These are phyloP conservation scores for Bipolaris sorokiniana DNA, from an alignment of 2,329 filamentous ascomycete genomes.

Conservation along the genomic window DNA sequence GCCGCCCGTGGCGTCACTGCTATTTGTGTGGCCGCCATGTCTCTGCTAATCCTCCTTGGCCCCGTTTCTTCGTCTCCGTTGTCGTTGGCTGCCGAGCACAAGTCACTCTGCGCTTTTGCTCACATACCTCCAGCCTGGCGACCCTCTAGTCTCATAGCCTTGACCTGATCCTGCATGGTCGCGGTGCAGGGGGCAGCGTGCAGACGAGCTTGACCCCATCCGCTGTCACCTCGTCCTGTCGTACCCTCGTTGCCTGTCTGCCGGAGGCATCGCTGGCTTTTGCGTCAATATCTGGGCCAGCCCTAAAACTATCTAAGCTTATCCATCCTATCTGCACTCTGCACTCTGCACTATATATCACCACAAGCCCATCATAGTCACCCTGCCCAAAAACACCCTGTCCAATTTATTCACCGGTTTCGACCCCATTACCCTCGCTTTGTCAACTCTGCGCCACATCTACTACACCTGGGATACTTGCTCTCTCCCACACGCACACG, in stretches of 20 bases:
- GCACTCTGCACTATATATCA: slow-evolving; percentile 45
- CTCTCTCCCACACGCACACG: neutral
- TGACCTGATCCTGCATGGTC: slow-evolving; percentile 47
- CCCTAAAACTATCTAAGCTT: slow-evolving; percentile 42
- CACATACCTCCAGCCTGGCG: slow-evolving; percentile 37
- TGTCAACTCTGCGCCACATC: slow-evolving; percentile 38
- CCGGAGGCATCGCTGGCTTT: slow-evolving; percentile 28
- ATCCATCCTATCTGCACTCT: slow-evolving; percentile 35
- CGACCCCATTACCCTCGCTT: slow-evolving; percentile 42
- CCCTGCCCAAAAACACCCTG: slow-evolving; percentile 31
- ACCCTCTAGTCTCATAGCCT: slow-evolving; percentile 42
- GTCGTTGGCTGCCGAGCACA: slow-evolving; percentile 44
- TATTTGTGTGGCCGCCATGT: slow-evolving; percentile 43
- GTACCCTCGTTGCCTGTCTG: slow-evolving; percentile 35
- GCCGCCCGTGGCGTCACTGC: slow-evolving; percentile 44
- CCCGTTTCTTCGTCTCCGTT: slow-evolving; percentile 39
- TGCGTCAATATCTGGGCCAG: slow-evolving; percentile 40
- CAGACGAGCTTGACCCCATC: slow-evolving; percentile 44
- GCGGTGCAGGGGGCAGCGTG: slow-evolving; percentile 43
- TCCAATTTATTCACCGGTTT: slow-evolving; percentile 42
- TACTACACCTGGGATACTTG: slow-evolving; percentile 20
- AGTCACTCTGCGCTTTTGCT: slow-evolving; percentile 45
- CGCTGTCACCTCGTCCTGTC: slow-evolving; percentile 43
- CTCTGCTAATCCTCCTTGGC: slow-evolving; percentile 35
- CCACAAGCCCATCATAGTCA: slow-evolving; percentile 39